Base-by-base conservation (phyloP, 2,329 filamentous ascomycete genomes). In the Xylariales sp. region DNA sequence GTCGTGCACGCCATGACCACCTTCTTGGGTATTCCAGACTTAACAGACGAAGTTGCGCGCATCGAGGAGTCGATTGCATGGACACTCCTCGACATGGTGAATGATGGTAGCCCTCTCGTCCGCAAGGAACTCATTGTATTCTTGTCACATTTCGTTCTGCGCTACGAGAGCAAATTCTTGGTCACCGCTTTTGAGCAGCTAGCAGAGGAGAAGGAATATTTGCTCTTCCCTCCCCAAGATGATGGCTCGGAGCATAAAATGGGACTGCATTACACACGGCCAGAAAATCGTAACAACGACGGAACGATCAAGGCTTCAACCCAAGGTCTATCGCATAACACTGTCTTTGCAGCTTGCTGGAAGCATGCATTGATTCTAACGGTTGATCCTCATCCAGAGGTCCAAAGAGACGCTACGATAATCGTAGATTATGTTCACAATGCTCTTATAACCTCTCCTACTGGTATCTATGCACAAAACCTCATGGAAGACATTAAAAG, bases 1-100 rank as follows among this genome's bases (percentile, higher is more conserved):
- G 94, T 95, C 79, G 72, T 96, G 19, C 87, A 96, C 59, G 91
- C 93, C 20, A 78, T 97, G 67, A 95, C 89, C 0, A 93, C 86
- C 5, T 96, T 98, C 65, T 68, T 98, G 16, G 91, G 91, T 18
- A 96, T 97, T 37, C 88, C 88, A 0, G 90, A 96, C 55, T 66
- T 95, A 48, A 96, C 90, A 1, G 84, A 94, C 46, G 88, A 95
- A 60, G 87, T 95, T 32, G 88, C 86, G 7, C 82, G 88, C 43
- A 88, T 93, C 41, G 93, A 98, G 59, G 90, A 96, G 61, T 85
- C 83, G 1, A 82, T 98, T 49, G 89, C 93, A 4, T 86, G 88
- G 67, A 88, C 88, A 11, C 78, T 97, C 29, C 74, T 97, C 29
- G 82, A 93, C 44, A 91, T 97, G 85, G 85, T 88, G 16, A 88